Evolutionary conservation across 1,139 yeast species (phyloP).

Genomic region (Sugiyamaella japonica): DNA sequence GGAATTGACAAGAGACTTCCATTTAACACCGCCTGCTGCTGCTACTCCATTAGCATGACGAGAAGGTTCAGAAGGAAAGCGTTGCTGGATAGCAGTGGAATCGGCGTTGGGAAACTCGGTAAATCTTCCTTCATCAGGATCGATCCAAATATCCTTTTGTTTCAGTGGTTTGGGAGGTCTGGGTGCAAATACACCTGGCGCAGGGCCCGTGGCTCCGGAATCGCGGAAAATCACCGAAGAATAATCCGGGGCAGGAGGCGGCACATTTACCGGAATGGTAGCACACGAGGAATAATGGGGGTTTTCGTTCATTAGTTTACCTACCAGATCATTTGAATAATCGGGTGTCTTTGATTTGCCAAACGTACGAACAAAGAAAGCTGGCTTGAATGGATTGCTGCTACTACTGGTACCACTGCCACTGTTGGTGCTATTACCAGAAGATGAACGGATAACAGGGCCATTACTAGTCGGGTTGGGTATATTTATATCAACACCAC

Average conservation of each 20-base stretch:
- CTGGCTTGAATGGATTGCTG: constrained; percentile 10
- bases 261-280: not conserved
- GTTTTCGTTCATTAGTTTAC: constrained; percentile 15
- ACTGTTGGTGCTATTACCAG: not conserved
- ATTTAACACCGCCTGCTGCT: constrained; percentile 7
- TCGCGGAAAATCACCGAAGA: constrained; percentile 1
- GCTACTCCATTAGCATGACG: not conserved
- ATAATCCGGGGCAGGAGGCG: not conserved
- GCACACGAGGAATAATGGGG: constrained; percentile 1
- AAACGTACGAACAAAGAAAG: constrained; percentile 18
- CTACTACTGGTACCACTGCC: too few relatives aligned
- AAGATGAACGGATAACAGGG: not conserved
- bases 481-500: not conserved
- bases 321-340: constrained; percentile 15
- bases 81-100: not conserved
- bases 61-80: constrained; percentile 7
- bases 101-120: constrained; percentile 1
- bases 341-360: constrained; percentile 14
- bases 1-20: constrained; percentile 15
- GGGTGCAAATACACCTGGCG: constrained; percentile 8
- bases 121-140: constrained; percentile 3
- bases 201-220: constrained; percentile 3
- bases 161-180: constrained; percentile 6
- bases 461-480: not conserved
- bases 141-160: constrained; percentile 10